phyloP scores from a whole-genome alignment of 148 eudicot genomes.

The Hydrangea macrophylla region DNA sequence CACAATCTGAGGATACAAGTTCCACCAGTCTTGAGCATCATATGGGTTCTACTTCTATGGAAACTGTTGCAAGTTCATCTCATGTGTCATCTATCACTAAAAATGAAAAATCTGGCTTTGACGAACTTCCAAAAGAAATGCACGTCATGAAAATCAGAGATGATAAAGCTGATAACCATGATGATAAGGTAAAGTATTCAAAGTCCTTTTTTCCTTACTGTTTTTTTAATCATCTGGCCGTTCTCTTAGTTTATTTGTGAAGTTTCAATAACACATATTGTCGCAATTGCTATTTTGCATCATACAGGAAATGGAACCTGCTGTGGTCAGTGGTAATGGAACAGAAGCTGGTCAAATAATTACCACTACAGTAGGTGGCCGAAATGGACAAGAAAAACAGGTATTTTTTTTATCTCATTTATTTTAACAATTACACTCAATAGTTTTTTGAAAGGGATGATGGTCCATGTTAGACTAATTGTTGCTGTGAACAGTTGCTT shows the following conservation, averaged over 20 bases:
- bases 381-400: conserved; percentile 76
- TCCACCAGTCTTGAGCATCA: conserved; percentile 26
- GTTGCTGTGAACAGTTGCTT: background rate
- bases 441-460: background rate
- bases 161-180: conserved; percentile 40
- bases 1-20: conserved; percentile 34
- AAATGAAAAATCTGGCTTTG: conserved; percentile 34
- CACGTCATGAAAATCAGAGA: conserved; percentile 66
- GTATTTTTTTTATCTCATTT: conserved; percentile 18
- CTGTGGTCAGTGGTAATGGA: conserved; percentile 69
- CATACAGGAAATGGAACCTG: conserved; percentile 60
- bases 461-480: background rate
- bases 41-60: conserved; percentile 34
- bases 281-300: background rate
- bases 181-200: conserved; percentile 35
- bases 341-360: conserved; percentile 88
- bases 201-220: background rate
- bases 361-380: conserved; percentile 63
- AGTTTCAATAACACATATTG: background rate
- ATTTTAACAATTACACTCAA: background rate
- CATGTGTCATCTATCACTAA: conserved; percentile 25
- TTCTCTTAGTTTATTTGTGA: background rate
- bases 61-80: conserved; percentile 45
- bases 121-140: conserved; percentile 68
- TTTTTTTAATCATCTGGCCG: conserved; percentile 1